Evolutionary conservation across 257 asterid species (phyloP), one percentile per base, ranked within the genome.

Genomic region (Leonotis leonurus): DNA sequence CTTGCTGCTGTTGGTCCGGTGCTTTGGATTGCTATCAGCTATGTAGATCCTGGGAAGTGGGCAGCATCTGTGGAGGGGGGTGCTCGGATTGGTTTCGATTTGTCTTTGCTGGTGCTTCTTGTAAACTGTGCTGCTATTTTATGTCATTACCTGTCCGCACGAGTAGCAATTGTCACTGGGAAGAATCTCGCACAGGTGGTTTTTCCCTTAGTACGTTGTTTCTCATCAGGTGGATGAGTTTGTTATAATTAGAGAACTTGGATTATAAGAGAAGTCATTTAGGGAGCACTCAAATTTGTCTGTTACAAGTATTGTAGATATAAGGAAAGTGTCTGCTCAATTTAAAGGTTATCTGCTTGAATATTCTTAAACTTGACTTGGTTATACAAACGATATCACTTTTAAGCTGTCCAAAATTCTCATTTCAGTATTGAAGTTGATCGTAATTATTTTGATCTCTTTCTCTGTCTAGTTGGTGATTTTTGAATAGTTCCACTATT

Each of bases 21-120:
- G 56, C 84, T 93, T 60, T 86, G 87, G 75, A 67, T 93, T 70
- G 86, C 95, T 64, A 68, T 87, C 54, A 78, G 96, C 81, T 89
- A 93, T 78, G 80, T 93, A 36, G 99, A 87, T 70, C 99, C 99
- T 64, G 99, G 99, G 65, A 93, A 93, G 77, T 93, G 96, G 97
- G 94, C 95, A 29, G 87, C 87, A 59, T 75, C 86, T 60, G 80
- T 89, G 40, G 99, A 93, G 73, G 95, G 96, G 13, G 99, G 99
- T 32, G 86, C 95, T 39, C 94, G 84, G 33, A 81, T 85, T 56
- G 99, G 99, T 33, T 69, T 69, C 69, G 97, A 93, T 73, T 69
- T 87, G 74, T 74, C 75, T 62, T 70, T 78, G 10, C 75, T 81
- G 33, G 67, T 85, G 73, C 85, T 93, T 55, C 33, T 80, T 33